Percentiles rank a stretch among this genome's conserved stretches.
Evolutionary conservation across 306 rosid species (phyloP).

Genomic region (Pterocarpus santalinus): DNA sequence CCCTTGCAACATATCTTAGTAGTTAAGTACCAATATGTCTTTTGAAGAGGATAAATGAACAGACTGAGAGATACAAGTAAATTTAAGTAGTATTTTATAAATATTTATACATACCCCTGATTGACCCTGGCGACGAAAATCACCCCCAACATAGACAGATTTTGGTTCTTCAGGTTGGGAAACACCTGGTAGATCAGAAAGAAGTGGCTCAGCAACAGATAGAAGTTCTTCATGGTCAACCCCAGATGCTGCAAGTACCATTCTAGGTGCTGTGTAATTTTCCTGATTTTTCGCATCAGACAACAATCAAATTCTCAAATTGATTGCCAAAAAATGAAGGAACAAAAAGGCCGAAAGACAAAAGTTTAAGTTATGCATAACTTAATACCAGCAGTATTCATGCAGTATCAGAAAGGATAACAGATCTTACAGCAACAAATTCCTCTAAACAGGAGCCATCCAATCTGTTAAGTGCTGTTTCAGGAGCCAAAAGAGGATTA

Average conservation of each 20-base stretch:
- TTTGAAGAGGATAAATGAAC: constrained; percentile 4
- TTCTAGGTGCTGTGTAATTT: constrained; percentile 92
- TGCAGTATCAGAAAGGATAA: constrained; percentile 45
- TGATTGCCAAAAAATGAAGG: not conserved
- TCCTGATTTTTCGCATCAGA: constrained; percentile 66
- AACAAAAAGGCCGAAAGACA: constrained; percentile 4
- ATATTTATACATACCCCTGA: constrained; percentile 63
- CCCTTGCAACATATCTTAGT: constrained; percentile 34
- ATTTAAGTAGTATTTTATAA: not conserved
- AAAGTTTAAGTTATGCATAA: constrained; percentile 7
- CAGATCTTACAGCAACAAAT: constrained; percentile 81
- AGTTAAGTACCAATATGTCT: constrained; percentile 33
- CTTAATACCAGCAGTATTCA: constrained; percentile 33
- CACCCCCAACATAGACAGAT: constrained; percentile 92
- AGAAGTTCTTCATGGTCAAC: constrained; percentile 89
- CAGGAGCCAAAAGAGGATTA: constrained; percentile 93
- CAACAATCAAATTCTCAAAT: constrained; percentile 42
- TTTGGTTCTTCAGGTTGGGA: constrained; percentile 67
- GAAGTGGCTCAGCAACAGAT: constrained; percentile 88
- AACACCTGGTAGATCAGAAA: constrained; percentile 79
- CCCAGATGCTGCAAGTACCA: constrained; percentile 97
- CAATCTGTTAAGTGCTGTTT: constrained; percentile 72
- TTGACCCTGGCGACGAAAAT: constrained; percentile 87
- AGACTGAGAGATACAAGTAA: constrained; percentile 16
- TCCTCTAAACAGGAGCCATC: constrained; percentile 75